These are phyloP conservation scores for Pichia sp. DNA, from an alignment of 1,139 yeast genomes.

Conservation along the genomic window DNA sequence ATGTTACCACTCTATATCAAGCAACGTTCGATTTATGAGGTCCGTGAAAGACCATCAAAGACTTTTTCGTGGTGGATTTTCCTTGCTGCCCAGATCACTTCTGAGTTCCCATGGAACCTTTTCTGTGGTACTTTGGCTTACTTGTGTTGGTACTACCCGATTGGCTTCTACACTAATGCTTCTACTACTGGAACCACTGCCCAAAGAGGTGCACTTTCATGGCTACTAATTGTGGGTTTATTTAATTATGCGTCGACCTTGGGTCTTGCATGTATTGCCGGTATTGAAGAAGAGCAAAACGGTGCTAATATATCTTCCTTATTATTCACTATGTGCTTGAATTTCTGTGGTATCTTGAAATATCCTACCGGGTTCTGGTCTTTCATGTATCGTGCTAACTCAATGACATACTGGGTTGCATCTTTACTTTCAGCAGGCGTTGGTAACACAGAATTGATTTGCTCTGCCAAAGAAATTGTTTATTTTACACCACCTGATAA, in stretches of 20 bases:
- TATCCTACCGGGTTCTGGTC: constrained; percentile 57
- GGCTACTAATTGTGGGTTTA: constrained; percentile 46
- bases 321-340: constrained; percentile 44
- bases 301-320: constrained; percentile 43
- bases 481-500: constrained; percentile 49
- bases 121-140: constrained; percentile 61
- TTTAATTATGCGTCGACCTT: constrained; percentile 38
- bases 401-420: constrained; percentile 53
- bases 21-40: constrained; percentile 80
- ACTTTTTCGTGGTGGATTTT: constrained; percentile 50
- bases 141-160: constrained; percentile 79
- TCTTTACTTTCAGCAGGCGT: constrained; percentile 43
- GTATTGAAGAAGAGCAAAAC: constrained; percentile 38
- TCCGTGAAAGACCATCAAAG: constrained; percentile 78
- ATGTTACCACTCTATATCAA: constrained; percentile 65
- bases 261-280: constrained; percentile 41
- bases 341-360: constrained; percentile 57
- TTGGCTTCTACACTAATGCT: constrained; percentile 64
- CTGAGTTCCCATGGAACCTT: constrained; percentile 75
- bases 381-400: constrained; percentile 53
- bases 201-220: constrained; percentile 61
- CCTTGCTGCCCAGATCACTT: constrained; percentile 59
- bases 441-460: constrained; percentile 41
- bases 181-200: constrained; percentile 47
- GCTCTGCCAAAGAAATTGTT: constrained; percentile 44